These are phyloP conservation scores for Penicillium crystallinum DNA, from an alignment of 495 filamentous ascomycete species.

Conservation along the genomic window DNA sequence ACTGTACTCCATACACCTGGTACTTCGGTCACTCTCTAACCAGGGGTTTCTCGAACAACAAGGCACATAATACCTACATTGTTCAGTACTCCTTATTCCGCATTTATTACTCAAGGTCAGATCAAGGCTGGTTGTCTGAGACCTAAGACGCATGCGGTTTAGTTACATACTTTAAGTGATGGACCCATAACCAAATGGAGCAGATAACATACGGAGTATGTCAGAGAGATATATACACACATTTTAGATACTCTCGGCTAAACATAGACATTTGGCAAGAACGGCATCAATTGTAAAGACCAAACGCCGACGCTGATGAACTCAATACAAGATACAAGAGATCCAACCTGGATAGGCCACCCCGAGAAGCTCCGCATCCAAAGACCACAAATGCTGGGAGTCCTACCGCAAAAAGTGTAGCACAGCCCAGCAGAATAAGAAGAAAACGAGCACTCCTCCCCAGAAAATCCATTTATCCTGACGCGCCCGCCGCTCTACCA, in stretches of 20 bases:
- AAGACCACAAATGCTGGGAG: not conserved
- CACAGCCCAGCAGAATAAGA: conserved; percentile 85
- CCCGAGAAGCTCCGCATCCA: not conserved
- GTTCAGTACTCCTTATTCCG: no score
- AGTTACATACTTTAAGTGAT: no score
- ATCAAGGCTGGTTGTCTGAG: no score
- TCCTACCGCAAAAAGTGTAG: conserved; percentile 69
- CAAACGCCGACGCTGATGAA: conserved; percentile 38
- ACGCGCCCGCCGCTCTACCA: conserved; percentile 83
- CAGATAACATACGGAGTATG: no score
- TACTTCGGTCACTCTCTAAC: no score
- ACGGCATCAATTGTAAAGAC: conserved; percentile 5
- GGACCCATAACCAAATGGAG: no score
- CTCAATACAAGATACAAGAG: conserved; percentile 12
- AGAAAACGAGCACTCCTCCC: conserved; percentile 82
- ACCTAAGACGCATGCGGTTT: no score
- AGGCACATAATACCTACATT: no score
- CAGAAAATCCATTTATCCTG: conserved; percentile 99
- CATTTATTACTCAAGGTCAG: no score
- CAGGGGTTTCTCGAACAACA: no score
- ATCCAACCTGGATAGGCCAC: conserved; percentile 4
- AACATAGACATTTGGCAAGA: not conserved
- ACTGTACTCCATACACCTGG: no score
- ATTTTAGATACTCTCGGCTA: not conserved
- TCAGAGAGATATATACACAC: not conserved